phyloP scores from a whole-genome alignment of 177 flowering plant species.

The Vitis hybrid region DNA sequence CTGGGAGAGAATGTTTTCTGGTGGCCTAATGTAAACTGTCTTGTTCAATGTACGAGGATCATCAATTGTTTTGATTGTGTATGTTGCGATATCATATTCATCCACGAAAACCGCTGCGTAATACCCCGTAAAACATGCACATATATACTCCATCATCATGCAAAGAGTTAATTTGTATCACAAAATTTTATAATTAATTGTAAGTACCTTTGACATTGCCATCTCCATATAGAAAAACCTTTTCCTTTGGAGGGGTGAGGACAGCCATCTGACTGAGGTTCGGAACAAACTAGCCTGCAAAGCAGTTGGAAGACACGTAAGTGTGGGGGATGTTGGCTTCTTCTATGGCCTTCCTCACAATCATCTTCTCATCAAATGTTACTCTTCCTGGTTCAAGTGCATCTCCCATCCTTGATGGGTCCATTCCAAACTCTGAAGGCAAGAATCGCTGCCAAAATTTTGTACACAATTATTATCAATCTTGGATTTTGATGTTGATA shows the following conservation, averaged over 20 bases:
- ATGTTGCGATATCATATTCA: conserved; percentile 43
- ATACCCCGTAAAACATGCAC: too few relatives aligned
- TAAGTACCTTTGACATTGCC: too few relatives aligned
- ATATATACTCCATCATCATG: too few relatives aligned
- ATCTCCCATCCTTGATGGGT: neutral
- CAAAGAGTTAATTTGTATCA: too few relatives aligned
- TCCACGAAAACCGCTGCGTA: conserved; percentile 23
- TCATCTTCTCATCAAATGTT: too few relatives aligned
- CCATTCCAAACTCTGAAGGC: neutral
- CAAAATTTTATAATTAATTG: too few relatives aligned
- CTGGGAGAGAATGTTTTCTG: conserved; percentile 31
- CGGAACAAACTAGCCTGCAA: neutral
- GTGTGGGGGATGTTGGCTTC: too few relatives aligned
- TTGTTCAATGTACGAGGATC: conserved; percentile 45
- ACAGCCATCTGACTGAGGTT: neutral
- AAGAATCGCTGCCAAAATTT: too few relatives aligned
- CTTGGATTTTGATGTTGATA: too few relatives aligned
- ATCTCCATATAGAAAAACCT: too few relatives aligned
- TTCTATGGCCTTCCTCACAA: too few relatives aligned
- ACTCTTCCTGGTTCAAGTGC: neutral
- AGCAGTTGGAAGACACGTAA: neutral
- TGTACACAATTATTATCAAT: too few relatives aligned
- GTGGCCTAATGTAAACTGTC: conserved; percentile 36
- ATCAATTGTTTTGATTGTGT: conserved; percentile 41
- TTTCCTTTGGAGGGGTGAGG: neutral